Base-by-base conservation (phyloP, 2,329 filamentous ascomycete genomes). In the Ascochyta rabiei region DNA sequence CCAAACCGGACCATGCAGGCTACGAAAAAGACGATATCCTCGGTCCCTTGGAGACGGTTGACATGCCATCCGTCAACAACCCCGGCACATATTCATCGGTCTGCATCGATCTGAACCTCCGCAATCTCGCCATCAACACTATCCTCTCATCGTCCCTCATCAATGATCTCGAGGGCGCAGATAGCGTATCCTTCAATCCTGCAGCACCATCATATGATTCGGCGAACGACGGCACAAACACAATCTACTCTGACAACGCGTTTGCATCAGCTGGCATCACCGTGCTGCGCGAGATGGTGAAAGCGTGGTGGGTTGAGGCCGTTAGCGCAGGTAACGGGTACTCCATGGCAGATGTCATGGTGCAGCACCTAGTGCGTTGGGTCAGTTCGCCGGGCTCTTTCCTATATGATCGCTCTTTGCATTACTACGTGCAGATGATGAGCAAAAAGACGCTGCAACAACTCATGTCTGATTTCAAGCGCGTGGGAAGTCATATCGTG, bases 381-480 rank as follows among this genome's bases (percentile, higher is more conserved):
- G 92, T 98, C 2, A 92, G 96, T 73, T 95, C 88, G 59, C 91
- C 93, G 0, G 89, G 90, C 43, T 97, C 93, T 0, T 97, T 93
- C 77, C 87, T 99, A 53, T 99, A 98, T 72, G 96, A 99, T 76
- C 87, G 90, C 4, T 91, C 93, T 6, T 77, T 99, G 60, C 92
- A 98, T 71, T 95, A 96, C 79, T 98, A 99, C 69, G 93, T 99
- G 49, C 93, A 97, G 74, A 95, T 97, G 86, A 96, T 99, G 89
- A 96, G 92, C 30, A 89, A 91, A 62, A 99, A 99, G 75, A 95
- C 96, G 0, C 90, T 99, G 62, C 90, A 97, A 70, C 93, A 98
- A 75, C 84, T 99, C 31, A 96, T 99, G 89, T 90, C 89, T 0
- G 95, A 99, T 72, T 99, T 99, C 79, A 87, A 92, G 56, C 88